Base-by-base conservation (phyloP, 192 early-diverging fungal species). In the Entomortierella beljakovae region DNA sequence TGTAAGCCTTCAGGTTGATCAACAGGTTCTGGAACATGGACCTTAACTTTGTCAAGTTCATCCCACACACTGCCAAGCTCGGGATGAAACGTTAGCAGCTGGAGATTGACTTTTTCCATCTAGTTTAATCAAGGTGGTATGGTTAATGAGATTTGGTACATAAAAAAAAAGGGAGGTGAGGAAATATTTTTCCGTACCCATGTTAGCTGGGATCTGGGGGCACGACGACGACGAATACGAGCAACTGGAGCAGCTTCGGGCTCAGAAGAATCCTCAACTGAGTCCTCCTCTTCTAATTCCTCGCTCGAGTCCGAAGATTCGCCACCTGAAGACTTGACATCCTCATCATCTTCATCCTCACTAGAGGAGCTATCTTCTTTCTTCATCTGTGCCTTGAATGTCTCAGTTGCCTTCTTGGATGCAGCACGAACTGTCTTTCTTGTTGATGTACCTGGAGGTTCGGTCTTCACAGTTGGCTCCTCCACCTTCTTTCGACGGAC, bases 1-100 rank as follows among this genome's bases (percentile, higher is more conserved):
- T 80, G 89, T 18, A 97, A 79, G 3, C 88, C 81, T 2, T 64
- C 64, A 11, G 95, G 95, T 66, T 96, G 95, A 0, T 86, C 85
- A 16, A 79, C 70, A 25, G 85, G 75, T 11, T 80, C 64, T 13
- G 83, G 71, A n/a, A 53, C 70, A 0, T 59, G 20, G 18, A 83
- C 60, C 6, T 84, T 40, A 15, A 61, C 43, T 11, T 81, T 74
- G 15, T 85, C 66, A 11, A 88, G 80, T 9, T 88, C 79, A 54
- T 90, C 83, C 92, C 92, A 94, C 3, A 92, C 84, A 33, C 68
- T 80, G 26, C 61, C 64, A 23, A 92, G 77, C 59, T 94, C 92
- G 0, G 90, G 88, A 65, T 92, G 92, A 10, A 68, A 56, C 11
- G 31, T 57, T 2, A 75, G 35, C 0, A 87, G 68, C 20, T 82